phyloP scores from a whole-genome alignment of 106 monocot genomes.

The Dioscorea dumetorum region DNA sequence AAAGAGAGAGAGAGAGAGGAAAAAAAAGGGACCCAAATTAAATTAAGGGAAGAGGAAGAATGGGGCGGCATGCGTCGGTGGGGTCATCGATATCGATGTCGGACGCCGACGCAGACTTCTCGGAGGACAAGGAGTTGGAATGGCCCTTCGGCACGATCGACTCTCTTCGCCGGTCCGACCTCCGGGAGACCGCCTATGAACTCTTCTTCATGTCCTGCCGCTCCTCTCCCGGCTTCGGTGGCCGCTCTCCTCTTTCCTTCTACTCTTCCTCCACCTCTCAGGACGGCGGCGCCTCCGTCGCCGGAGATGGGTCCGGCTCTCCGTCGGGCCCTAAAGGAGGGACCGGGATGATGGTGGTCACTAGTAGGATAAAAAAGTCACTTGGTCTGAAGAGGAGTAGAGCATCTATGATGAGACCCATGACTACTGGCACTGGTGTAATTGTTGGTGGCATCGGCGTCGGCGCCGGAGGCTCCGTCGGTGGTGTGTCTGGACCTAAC shows the following conservation, averaged over 20 bases:
- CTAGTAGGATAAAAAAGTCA: slow-evolving; percentile 38
- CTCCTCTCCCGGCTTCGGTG: slow-evolving; percentile 48
- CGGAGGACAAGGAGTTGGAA: slow-evolving; percentile 22
- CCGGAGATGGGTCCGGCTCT: background rate
- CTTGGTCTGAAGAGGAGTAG: slow-evolving; percentile 46
- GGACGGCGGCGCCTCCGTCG: slow-evolving; percentile 2
- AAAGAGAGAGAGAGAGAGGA: background rate
- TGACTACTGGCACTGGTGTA: background rate
- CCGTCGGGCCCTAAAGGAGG: slow-evolving; percentile 8
- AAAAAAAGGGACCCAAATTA: no score
- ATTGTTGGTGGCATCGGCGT: background rate
- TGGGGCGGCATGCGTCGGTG: slow-evolving; percentile 5
- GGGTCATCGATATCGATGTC: slow-evolving; percentile 10
- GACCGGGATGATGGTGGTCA: slow-evolving; percentile 33
- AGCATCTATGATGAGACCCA: slow-evolving; percentile 20
- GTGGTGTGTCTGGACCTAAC: background rate
- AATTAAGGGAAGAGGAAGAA: no score
- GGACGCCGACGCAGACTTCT: slow-evolving; percentile 9
- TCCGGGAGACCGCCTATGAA: slow-evolving; percentile 85
- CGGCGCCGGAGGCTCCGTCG: background rate
- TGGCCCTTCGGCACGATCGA: slow-evolving; percentile 84
- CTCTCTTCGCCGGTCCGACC: slow-evolving; percentile 40
- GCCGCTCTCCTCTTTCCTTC: slow-evolving; percentile 5
- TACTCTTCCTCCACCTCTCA: slow-evolving; percentile 6
- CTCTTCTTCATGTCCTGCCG: slow-evolving; percentile 82